Evolutionary conservation across 2,329 filamentous ascomycete genomes (phyloP).

Genomic region (Nigrospora sphaerica): DNA sequence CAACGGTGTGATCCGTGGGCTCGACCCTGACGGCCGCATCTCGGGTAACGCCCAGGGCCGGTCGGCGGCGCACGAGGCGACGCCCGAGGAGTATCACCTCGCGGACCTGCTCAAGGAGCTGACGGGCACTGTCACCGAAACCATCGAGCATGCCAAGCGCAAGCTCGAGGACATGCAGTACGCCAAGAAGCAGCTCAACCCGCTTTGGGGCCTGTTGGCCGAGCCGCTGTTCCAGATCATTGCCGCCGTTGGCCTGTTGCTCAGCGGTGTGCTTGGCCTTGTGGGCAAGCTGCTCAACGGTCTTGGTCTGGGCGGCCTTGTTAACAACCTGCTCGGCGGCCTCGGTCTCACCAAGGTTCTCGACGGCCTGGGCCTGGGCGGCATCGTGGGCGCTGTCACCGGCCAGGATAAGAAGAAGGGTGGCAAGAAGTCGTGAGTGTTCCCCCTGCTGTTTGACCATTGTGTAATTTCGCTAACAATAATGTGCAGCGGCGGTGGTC

Average conservation of each 20-base stretch:
- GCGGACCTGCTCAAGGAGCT: constrained; percentile 83
- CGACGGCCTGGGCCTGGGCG: constrained; percentile 61
- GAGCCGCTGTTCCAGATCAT: constrained; percentile 92
- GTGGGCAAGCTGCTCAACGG: constrained; percentile 75
- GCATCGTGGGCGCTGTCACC: constrained; percentile 32
- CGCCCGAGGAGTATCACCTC: constrained; percentile 76
- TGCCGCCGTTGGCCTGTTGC: constrained; percentile 70
- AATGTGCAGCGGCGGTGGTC: constrained; percentile 5
- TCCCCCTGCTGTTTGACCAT: background rate
- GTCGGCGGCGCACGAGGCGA: constrained; percentile 65
- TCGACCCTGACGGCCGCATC: constrained; percentile 85
- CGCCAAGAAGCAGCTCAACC: constrained; percentile 90
- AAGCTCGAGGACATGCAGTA: constrained; percentile 88
- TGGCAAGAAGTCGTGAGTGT: constrained; percentile 7
- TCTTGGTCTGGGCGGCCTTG: constrained; percentile 72
- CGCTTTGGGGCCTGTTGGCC: constrained; percentile 73
- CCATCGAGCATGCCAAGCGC: constrained; percentile 82
- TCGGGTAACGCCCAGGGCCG: constrained; percentile 79
- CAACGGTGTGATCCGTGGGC: constrained; percentile 78
- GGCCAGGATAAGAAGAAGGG: constrained; percentile 33
- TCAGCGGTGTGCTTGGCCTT: constrained; percentile 76
- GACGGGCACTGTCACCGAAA: constrained; percentile 71
- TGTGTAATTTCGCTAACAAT: background rate
- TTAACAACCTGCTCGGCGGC: constrained; percentile 72
- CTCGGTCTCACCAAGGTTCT: constrained; percentile 71